Evolutionary conservation across 1,284 basidiomycete species (phyloP), one percentile per base, ranked within the genome.

Genomic region (Amylostereum areolatum): DNA sequence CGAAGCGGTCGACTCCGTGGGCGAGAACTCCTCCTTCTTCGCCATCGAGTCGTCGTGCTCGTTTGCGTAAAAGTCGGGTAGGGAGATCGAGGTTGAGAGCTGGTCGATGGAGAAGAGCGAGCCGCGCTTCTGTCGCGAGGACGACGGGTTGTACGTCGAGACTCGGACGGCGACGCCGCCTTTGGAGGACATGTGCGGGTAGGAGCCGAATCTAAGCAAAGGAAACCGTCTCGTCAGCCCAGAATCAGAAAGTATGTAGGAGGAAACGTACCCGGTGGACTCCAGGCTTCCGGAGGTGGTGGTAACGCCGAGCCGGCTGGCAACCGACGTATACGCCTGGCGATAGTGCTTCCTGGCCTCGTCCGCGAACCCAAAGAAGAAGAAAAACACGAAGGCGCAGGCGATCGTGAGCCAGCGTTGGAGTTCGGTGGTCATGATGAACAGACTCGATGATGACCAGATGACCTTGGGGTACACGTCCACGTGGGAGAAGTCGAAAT

Each of bases 331-430:
- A 44, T 59, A 59, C 0, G 47, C 50, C 7, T 31, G 29, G 8
- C 40, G 10, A 40, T 73, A 72, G 40, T 64, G 55, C 18, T 48
- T 52, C 32, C 63, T 52, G 2, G 59, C 61, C 49, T 72, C 68
- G 24, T 58, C 52, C 3, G 64, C 60, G 50, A 72, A 67, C 9
- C 69, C 73, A 46, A 74, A 72, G 52, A 72, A 70, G 0, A 47
- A 54, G 43, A 71, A 68, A 53, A 70, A 65, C 3, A 64, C 3
- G 43, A 67, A 51, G 10, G 64, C 66, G 30, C 64, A 64, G 27
- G 63, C 4, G 35, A 66, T 44, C 3, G 52, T 43, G 1, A 54
- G 24, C 66, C 66, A 69, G 30, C 68, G 54, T 18, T 35, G 12
- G 4, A 57, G 7, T 42, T 64, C 55, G 18, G 45, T 11, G 11